Conservation (phyloP, 1,139 yeast species). For the Hansenula sp. region DNA sequence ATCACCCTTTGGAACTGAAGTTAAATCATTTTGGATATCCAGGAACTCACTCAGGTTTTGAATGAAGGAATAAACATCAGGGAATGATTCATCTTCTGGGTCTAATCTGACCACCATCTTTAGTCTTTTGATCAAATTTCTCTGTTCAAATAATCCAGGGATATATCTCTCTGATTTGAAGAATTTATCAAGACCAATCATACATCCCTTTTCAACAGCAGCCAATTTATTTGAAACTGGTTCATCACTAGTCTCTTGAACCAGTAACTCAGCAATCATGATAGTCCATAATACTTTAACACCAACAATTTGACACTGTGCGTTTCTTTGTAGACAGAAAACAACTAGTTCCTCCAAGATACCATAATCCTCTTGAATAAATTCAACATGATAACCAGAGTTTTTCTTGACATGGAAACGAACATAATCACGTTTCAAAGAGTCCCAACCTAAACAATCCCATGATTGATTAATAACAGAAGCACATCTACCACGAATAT, state of each 20-base stretch:
- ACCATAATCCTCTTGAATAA: constrained; percentile 55
- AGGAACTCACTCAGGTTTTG: constrained; percentile 61
- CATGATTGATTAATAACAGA: constrained; percentile 56
- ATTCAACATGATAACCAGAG: constrained; percentile 72
- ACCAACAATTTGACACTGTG: constrained; percentile 60
- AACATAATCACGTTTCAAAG: constrained; percentile 51
- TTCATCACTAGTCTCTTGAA: constrained; percentile 59
- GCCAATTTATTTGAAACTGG: constrained; percentile 51
- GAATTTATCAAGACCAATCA: constrained; percentile 60
- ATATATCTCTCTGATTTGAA: constrained; percentile 54
- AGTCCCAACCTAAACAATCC: constrained; percentile 72
- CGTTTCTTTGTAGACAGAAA: constrained; percentile 66
- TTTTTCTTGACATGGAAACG: constrained; percentile 61
- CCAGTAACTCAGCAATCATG: constrained; percentile 59
- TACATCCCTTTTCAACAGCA: constrained; percentile 61
- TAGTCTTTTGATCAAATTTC: constrained; percentile 47
- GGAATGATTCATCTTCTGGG: constrained; percentile 63
- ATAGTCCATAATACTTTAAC: constrained; percentile 71
- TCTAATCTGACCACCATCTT: constrained; percentile 53
- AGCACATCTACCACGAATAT: constrained; percentile 60
- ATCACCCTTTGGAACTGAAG: constrained; percentile 73
- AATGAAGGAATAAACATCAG: constrained; percentile 47
- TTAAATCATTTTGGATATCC: constrained; percentile 62
- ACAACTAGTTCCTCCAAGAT: constrained; percentile 64
- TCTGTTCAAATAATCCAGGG: constrained; percentile 55